Percentiles rank a stretch among this genome's conserved stretches.
Conservation (phyloP, 192 early-diverging fungal species). For the Funneliformis mosseae region DNA sequence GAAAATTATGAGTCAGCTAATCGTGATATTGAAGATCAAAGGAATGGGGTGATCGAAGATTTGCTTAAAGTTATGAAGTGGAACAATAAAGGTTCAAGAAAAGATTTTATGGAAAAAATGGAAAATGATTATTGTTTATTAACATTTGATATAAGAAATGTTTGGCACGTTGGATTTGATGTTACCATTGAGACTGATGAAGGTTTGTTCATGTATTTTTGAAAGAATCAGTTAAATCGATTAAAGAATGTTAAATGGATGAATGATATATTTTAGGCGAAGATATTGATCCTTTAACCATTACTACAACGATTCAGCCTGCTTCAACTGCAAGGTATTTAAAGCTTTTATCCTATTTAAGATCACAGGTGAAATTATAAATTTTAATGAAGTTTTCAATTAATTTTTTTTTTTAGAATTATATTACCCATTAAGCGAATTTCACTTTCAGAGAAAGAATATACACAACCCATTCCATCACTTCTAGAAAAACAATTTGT, state of each 20-base stretch:
- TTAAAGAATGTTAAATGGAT: background rate
- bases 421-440: conserved; percentile 69
- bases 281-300: background rate
- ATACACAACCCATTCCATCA: conserved; percentile 65
- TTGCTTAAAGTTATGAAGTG: conserved; percentile 40
- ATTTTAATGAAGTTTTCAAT: background rate
- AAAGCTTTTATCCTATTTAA: background rate
- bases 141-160: conserved; percentile 77
- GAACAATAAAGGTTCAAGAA: conserved; percentile 36
- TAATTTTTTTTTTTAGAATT: conserved; percentile 46
- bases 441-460: conserved; percentile 48
- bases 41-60: conserved; percentile 11
- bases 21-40: background rate
- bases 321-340: conserved; percentile 35
- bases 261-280: conserved; percentile 21
- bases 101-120: conserved; percentile 19
- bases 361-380: conserved; percentile 5
- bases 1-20: background rate
- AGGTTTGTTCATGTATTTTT: conserved; percentile 37
- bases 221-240: too few relatives aligned
- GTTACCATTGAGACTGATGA: conserved; percentile 72
- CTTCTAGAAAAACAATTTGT: conserved; percentile 80
- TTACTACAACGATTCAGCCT: conserved; percentile 38
- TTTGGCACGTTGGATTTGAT: conserved; percentile 73
- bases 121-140: conserved; percentile 71